These are phyloP conservation scores for Scedosporium boydii DNA, from an alignment of 2,329 filamentous ascomycete species.

Conservation along the genomic window DNA sequence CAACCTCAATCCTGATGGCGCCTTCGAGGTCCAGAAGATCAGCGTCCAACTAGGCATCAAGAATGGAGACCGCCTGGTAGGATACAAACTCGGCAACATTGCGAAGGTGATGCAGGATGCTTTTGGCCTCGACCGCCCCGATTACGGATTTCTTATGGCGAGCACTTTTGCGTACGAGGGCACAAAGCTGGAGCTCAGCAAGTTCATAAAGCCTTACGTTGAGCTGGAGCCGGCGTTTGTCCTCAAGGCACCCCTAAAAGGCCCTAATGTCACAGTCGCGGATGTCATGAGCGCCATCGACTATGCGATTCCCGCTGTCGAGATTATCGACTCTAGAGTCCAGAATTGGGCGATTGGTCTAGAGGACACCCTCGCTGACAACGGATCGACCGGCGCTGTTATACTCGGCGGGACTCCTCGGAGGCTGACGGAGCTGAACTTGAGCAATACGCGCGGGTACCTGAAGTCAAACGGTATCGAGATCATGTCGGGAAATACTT, in stretches of 20 bases:
- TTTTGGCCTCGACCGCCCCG: slow-evolving; percentile 18
- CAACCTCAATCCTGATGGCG: slow-evolving; percentile 12
- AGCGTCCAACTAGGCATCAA: slow-evolving; percentile 13
- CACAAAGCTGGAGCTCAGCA: slow-evolving; percentile 11
- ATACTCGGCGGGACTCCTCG: slow-evolving; percentile 17
- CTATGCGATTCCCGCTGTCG: slow-evolving; percentile 18
- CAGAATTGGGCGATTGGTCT: slow-evolving; percentile 17
- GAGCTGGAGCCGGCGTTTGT: slow-evolving; percentile 19
- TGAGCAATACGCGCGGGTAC: slow-evolving; percentile 14
- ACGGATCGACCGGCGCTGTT: slow-evolving; percentile 15
- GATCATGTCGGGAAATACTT: slow-evolving; percentile 16
- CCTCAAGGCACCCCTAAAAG: slow-evolving; percentile 14
- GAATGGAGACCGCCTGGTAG: slow-evolving; percentile 15
- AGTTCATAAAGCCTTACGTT: slow-evolving; percentile 17
- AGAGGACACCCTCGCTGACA: slow-evolving; percentile 17
- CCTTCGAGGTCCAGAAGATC: slow-evolving; percentile 15
- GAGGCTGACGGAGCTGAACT: slow-evolving; percentile 13
- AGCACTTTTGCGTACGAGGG: slow-evolving; percentile 17
- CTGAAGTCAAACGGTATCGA: slow-evolving; percentile 16
- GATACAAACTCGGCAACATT: slow-evolving; percentile 20
- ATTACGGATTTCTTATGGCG: slow-evolving; percentile 17
- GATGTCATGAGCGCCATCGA: slow-evolving; percentile 19
- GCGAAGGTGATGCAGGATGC: slow-evolving; percentile 21
- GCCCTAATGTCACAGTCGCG: slow-evolving; percentile 17
- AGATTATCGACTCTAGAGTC: slow-evolving; percentile 19